Conservation (phyloP, 2,329 filamentous ascomycete genomes). For the Stemphylium lycopersici region DNA sequence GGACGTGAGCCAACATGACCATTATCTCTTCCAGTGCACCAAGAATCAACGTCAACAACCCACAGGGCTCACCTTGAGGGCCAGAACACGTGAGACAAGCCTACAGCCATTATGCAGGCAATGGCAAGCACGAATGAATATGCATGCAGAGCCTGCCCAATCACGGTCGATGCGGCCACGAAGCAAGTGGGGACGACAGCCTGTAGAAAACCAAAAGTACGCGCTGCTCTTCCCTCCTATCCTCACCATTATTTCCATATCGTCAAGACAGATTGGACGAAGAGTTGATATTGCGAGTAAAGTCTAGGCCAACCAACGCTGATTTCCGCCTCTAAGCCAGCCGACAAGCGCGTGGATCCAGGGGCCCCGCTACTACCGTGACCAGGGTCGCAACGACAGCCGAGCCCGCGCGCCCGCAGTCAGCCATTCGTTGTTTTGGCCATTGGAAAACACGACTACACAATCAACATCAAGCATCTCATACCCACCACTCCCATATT, state of each 20-base stretch:
- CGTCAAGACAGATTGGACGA: slow-evolving; percentile 14
- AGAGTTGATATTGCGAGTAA: slow-evolving; percentile 5
- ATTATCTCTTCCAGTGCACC: too few species aligned
- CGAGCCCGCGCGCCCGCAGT: slow-evolving; percentile 35
- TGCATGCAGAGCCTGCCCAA: slow-evolving; percentile 8
- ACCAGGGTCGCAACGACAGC: slow-evolving; percentile 28
- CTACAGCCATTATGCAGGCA: slow-evolving; percentile 32
- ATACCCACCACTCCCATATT: slow-evolving; percentile 22
- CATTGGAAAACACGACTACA: slow-evolving; percentile 30
- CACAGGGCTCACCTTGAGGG: too few species aligned
- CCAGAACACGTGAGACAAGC: slow-evolving; percentile 16
- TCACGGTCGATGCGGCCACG: slow-evolving; percentile 14
- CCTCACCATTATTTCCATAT: neutral
- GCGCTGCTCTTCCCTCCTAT: neutral
- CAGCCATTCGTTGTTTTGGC: slow-evolving; percentile 40
- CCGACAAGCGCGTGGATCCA: slow-evolving; percentile 13
- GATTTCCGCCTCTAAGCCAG: neutral
- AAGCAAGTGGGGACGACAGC: slow-evolving; percentile 8
- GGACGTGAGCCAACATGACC: too few species aligned
- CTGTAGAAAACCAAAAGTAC: slow-evolving; percentile 7
- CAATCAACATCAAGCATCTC: slow-evolving; percentile 26
- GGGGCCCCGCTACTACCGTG: slow-evolving; percentile 20
- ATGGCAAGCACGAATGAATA: slow-evolving; percentile 14
- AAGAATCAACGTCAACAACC: too few species aligned
- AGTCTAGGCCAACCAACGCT: slow-evolving; percentile 15